Evolutionary conservation across 108 stramenopile species (phyloP), one percentile per base, ranked within the genome.

Genomic region (Mayamaea pseudoterrestris): DNA sequence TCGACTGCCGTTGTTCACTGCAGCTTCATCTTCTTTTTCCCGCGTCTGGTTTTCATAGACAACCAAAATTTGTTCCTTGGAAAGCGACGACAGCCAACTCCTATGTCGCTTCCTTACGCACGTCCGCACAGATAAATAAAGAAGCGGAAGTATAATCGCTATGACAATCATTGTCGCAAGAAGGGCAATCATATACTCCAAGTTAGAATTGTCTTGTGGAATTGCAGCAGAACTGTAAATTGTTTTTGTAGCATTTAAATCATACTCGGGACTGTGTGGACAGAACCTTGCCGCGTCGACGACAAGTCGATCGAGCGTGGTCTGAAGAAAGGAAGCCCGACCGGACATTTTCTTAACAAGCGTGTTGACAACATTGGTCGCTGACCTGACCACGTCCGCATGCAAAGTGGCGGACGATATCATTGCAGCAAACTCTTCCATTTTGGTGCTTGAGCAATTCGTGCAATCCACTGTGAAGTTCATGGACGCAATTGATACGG

Each of bases 11-110:
- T 28, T 23, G 35, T 77, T 57, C 27, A 83, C 28, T 17, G 68
- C 55, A 7, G 41, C 55, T 41, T 69, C 61, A 7, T 55, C 26
- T 14, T 58, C 17, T 27, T 5, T 9, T 20, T 39, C 37, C 32
- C 20, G 16, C 20, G 16, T 14, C 20, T 39, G 37, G 20, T 39
- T 14, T 20, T 39, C 20, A 14, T 20, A 39, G 3, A 39, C 37
- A 39, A 20, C 16, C 3, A 39, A 20, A 39, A 8, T 20, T 39
- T 39, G 37, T 20, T 14, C 16, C 5, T 39, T 3, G 8, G 5
- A 18, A 20, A 39, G 16, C 20, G 37, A 61, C 24, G 50, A 50
- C 13, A 87, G 44, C 80, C 77, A 82, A 16, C 47, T 57, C 9
- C 26, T 30, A 52, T 82, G 37, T 20, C 20, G 37, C 3, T 20